phyloP scores from a whole-genome alignment of 352 stramenopile genomes.

The Globisporangium solare region DNA sequence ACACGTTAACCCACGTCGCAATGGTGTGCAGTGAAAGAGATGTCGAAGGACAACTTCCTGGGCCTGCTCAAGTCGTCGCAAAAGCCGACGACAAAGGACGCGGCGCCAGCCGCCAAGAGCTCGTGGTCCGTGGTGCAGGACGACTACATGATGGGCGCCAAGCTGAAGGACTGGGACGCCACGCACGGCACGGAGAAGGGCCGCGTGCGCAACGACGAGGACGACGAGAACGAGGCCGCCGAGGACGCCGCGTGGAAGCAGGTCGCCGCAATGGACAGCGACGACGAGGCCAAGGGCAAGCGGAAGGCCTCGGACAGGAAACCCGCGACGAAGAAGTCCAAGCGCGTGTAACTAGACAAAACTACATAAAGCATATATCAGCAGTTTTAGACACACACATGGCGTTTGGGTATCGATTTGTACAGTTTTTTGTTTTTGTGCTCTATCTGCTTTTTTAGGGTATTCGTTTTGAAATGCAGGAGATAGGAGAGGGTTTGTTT shows the following conservation, averaged over 20 bases:
- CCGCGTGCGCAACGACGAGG: constrained; percentile 35
- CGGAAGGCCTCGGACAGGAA: constrained; percentile 6
- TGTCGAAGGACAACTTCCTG: constrained; percentile 83
- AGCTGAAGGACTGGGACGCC: constrained; percentile 83
- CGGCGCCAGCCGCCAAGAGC: constrained; percentile 33
- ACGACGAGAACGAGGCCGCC: constrained; percentile 53
- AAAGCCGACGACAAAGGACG: constrained; percentile 21
- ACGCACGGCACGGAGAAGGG: constrained; percentile 42
- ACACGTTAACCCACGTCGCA: no score
- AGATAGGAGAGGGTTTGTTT: no score
- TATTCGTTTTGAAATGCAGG: no score
- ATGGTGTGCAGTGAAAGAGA: constrained; percentile 51
- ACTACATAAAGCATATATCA: no score
- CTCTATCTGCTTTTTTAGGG: no score
- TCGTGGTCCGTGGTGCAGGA: constrained; percentile 82
- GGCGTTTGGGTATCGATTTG: no score
- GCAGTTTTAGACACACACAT: no score
- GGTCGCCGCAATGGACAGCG: constrained; percentile 39
- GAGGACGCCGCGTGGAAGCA: constrained; percentile 73
- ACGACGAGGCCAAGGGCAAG: constrained; percentile 41
- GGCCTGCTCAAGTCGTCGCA: constrained; percentile 65
- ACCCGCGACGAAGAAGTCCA: constrained; percentile 22
- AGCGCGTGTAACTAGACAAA: constrained; percentile 15
- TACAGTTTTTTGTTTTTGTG: no score
- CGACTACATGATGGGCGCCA: constrained; percentile 84